Base-by-base conservation (phyloP, 768 basidiomycete species). In the Lentinula boryana region DNA sequence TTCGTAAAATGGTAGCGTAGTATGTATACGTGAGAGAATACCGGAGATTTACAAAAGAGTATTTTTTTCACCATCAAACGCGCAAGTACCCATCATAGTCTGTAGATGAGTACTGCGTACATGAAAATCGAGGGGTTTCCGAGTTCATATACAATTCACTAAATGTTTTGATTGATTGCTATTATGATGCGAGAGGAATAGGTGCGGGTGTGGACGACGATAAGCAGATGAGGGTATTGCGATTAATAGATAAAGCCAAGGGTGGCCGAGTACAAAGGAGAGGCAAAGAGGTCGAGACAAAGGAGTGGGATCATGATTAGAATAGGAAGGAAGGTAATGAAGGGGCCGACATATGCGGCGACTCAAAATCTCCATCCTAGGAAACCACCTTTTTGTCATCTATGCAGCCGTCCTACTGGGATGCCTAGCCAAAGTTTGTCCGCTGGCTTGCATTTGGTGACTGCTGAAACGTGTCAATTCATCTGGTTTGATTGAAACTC, bases 381-480 rank as follows among this genome's bases (percentile, higher is more conserved):
- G 52, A 53, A 54, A 38, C 62, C 62, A 59, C 50, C 50, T 41
- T 48, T 54, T 52, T 21, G 36, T 38, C 13, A 8, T 61, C 60
- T 61, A 61, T 54, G 60, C 59, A 33, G 78, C 76, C 56, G 86
- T 86, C 62, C 84, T 77, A 69, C 84, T 85, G 21, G 89, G 90
- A 74, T 91, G 84, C 67, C 90, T 83, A 32, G 90, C 89, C 61
- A 95, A 80, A 13, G 85, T 86, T 54, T 82, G 81, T 43, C 93
- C 92, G n/a, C 86, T 83, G 38, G 85, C 80, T 54, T 85, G 83
- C 5, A 92, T 90, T 74, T 94, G 92, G 72, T 93, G 91, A 64
- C 85, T 87, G 74, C 84, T 87, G 83, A 95, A 93, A 67, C 93
- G 81, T 65, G 88, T 85, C 64, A 95, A 76, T 73, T 95, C 93